Base-by-base conservation (phyloP, 164 flowering plant species). In the Euptelea pleiosperma region DNA sequence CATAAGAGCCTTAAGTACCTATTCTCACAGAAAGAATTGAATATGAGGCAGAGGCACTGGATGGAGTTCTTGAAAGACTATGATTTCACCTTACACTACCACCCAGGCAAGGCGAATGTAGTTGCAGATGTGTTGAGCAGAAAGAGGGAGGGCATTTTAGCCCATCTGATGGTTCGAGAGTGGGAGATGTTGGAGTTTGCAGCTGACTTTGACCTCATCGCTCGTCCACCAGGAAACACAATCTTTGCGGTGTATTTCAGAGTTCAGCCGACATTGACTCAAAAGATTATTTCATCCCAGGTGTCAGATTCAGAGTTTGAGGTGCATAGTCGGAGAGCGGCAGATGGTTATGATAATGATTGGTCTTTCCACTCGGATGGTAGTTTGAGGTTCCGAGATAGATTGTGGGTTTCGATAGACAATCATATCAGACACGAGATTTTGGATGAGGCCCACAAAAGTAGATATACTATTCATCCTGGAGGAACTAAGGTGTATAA, bases 21-120 rank as follows among this genome's bases (percentile, higher is more conserved):
- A 39, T 39, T 39, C n/a, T 39, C 42, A 4, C 42, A 39, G 1
- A 39, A 39, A 6, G 42, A 39, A 16, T 39, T 39, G 42, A 39
- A 39, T 5, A 39, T 12, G 42, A 39, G 16, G n/a, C 42, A 39
- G n/a, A 15, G 4, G 3, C 15, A 16, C 12, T 39, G 42, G 42
- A 3, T 39, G 5, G 14, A 39, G n/a, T 6, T 39, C 42, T 12
- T 39, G n/a, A 39, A 12, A 1, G 42, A 39, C n/a, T 39, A 39
- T 6, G n/a, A 10, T 39, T 39, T n/a, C n/a, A n/a, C n/a, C n/a
- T n/a, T n/a, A n/a, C n/a, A n/a, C n/a, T 64, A 64, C 31, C 33
- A 28, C 21, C 37, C 52, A 26, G 53, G 58, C 3, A 62, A 68
- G 39, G 72, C 58, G 3, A 68, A 68, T 57, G 47, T 57, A 1